Base-by-base conservation (phyloP, 257 asterid genomes). In the Ilex asprella region DNA sequence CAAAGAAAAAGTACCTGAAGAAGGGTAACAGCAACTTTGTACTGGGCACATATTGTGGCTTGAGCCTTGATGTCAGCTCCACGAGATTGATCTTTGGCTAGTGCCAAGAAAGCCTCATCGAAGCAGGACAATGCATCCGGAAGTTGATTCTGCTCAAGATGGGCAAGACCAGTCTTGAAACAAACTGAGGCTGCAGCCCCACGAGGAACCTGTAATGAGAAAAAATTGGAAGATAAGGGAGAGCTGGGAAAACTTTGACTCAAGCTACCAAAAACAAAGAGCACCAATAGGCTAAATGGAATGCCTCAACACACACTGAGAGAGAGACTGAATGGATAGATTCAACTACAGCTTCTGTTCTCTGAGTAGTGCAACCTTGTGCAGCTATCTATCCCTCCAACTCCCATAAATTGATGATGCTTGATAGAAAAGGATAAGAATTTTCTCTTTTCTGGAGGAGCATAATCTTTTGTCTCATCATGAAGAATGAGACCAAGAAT, bases 61-160 rank as follows among this genome's bases (percentile, higher is more conserved):
- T 93, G 99, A n/a, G 99, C 97, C 71, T 89, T 93, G 62, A 85
- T 87, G 76, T 89, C 99, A 69, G 86, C 97, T 77, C 95, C 99
- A 59, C 99, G 99, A 66, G 99, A 93, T 69, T 89, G 97, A 78
- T 93, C 99, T 80, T 93, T 93, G 58, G 99, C 99, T 70, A 93
- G 75, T 58, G 99, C 97, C 58, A 93, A 81, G 90, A 93, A 93
- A 75, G 88, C 91, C 75, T 93, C 99, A 59, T 93, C 99, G 41
- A 89, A 93, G 76, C 99, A 93, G 68, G 99, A 93, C 67, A 93
- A 75, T 62, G 99, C 99, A 85, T 93, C 99, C 65, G 99, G 83
- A 63, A 93, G 95, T 77, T 93, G 99, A 81, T 93, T 93, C 76
- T 87, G 97, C 82, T 93, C 99, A 74, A 93, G 93, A 82, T 93